Percentiles rank a stretch among this genome's conserved stretches.
phyloP scores from a whole-genome alignment of 83 land plant species.

The Diphasiastrum complanatum region DNA sequence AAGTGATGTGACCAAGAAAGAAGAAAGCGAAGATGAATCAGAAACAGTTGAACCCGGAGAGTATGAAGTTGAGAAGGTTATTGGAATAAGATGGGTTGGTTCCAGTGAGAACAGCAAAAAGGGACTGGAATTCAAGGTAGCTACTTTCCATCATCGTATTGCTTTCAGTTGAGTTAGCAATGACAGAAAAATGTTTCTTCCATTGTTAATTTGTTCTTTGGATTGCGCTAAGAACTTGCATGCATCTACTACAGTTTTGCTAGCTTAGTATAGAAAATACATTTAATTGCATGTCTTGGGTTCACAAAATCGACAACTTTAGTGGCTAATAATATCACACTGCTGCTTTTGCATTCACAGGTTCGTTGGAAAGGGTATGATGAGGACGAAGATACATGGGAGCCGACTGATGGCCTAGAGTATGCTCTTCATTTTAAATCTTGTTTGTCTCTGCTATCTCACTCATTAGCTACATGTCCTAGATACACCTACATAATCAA shows the following conservation, averaged over 20 bases:
- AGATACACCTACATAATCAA: too few relatives aligned
- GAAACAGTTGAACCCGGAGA: constrained; percentile 41
- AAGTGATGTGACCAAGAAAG: constrained; percentile 3
- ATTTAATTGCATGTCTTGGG: not conserved
- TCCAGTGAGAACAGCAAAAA: constrained; percentile 18
- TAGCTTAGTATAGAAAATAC: not conserved
- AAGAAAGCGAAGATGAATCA: constrained; percentile 14
- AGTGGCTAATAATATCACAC: not conserved
- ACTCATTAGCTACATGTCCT: too few relatives aligned
- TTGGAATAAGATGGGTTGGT: constrained; percentile 69
- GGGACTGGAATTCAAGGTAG: constrained; percentile 28
- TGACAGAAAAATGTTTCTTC: too few relatives aligned
- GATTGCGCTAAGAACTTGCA: too few relatives aligned
- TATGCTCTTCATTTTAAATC: constrained; percentile 18
- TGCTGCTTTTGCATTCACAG: constrained; percentile 21
- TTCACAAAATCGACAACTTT: not conserved
- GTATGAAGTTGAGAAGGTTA: constrained; percentile 61
- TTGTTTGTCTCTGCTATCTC: too few relatives aligned
- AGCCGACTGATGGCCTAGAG: constrained; percentile 61
- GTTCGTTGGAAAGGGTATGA: constrained; percentile 86
- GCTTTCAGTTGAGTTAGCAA: too few relatives aligned
- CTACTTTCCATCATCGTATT: not conserved
- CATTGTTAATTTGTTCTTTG: too few relatives aligned
- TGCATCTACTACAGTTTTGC: too few relatives aligned
- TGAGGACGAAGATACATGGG: constrained; percentile 87